Evolutionary conservation across 192 early-diverging fungal genomes (phyloP).

Genomic region (Diversispora epigaea): DNA sequence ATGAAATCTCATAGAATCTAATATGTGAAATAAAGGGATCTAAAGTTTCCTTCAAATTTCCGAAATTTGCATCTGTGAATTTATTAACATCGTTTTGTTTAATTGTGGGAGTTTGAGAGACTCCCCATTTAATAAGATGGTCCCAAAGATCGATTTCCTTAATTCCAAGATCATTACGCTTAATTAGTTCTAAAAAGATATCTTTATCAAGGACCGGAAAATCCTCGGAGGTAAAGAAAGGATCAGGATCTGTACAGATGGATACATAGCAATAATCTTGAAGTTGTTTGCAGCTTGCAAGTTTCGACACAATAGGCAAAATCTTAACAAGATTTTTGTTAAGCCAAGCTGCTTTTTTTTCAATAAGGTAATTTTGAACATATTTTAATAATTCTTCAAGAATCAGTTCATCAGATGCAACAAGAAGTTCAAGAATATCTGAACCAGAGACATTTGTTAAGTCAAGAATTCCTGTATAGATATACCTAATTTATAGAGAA

Average conservation of each 20-base stretch:
- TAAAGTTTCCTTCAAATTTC: not conserved
- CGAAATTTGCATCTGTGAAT: not conserved
- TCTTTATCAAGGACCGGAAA: conserved; percentile 2
- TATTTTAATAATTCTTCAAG: conserved; percentile 1
- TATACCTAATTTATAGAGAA: conserved; percentile 2
- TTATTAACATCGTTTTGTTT: not conserved
- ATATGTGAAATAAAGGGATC: conserved; percentile 6
- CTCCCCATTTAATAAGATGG: conserved; percentile 25
- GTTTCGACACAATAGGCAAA: not conserved
- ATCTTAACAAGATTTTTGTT: not conserved
- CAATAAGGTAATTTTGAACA: conserved; percentile 1
- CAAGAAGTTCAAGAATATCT: conserved; percentile 14
- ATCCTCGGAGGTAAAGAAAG: conserved; percentile 9
- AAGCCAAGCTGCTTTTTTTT: not conserved
- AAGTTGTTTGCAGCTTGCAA: not conserved
- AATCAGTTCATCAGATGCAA: conserved; percentile 24
- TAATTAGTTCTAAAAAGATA: not conserved
- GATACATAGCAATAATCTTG: conserved; percentile 1
- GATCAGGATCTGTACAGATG: conserved; percentile 5
- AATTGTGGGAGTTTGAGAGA: not conserved
- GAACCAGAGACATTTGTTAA: not conserved
- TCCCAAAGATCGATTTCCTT: conserved; percentile 17
- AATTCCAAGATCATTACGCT: conserved; percentile 10
- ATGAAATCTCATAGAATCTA: conserved; percentile 5
- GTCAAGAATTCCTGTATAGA: conserved; percentile 18